Base-by-base conservation (phyloP, 345 rosid genomes). In the Eucalyptus curtisii region DNA sequence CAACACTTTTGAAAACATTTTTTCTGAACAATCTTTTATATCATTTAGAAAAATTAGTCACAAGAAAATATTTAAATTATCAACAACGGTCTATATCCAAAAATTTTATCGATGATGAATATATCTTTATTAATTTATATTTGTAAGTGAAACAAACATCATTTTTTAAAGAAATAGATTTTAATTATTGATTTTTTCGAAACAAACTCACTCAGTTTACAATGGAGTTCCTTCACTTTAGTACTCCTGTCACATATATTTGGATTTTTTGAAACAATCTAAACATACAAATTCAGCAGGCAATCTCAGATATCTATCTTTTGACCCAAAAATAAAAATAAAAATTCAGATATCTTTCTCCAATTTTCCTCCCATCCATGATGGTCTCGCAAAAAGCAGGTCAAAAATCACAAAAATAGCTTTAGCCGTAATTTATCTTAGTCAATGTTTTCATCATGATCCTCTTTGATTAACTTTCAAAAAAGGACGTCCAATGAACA, bases 141-240 rank as follows among this genome's bases (percentile, higher is more conserved):
- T 68, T 68, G 7, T 1, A 16, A 33, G 42, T 1, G 0, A 31
- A 4, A 68, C 22, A 33, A 68, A 17, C 44, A n/a, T 14, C 37
- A 66, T n/a, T 66, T 66, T 31, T 3, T 2, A 31, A 66, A 15
- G 3, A 66, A 66, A 66, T 31, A 15, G 5, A n/a, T n/a, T 31
- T 66, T 10, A 31, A 66, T 31, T 33, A 17, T 2, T 33, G 24
- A 71, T 8, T 33, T 33, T 33, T 33, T 19, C 4, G 2, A 33
- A 33, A 71, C 7, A 33, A 33, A 17, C 24, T 3, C 44, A 1
- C 68, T 6, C 8, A 1, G 0, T 0, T 27, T 27, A 13, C 25
- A 2, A 33, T 17, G 0, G 13, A 71, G 12, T 33, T 71, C 11
- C 44, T 71, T 71, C 20, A 71, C 20, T 33, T 71, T 22, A 11